A percentile compares a stretch with the other conserved stretches of the same genome.
Evolutionary conservation across 2,329 filamentous ascomycete genomes (phyloP).

Genomic region (Hypoxylon sp.): DNA sequence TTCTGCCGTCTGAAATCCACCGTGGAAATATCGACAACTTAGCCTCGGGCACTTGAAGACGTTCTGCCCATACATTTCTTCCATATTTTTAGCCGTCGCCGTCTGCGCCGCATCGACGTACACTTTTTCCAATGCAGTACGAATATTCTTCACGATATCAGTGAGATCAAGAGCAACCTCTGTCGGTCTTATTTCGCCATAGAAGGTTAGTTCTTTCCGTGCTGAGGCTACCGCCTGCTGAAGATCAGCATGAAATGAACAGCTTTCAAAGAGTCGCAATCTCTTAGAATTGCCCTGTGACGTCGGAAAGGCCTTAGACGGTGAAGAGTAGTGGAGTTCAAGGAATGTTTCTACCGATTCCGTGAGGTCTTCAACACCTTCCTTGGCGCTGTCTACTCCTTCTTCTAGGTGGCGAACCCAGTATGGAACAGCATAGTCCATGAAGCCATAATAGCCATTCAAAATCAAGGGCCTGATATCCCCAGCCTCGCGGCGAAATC

Average conservation of each 20-base stretch:
- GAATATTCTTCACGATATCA: neutral
- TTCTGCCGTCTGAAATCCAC: constrained; percentile 52
- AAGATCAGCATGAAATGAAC: neutral
- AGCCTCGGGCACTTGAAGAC: constrained; percentile 54
- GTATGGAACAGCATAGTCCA: constrained; percentile 26
- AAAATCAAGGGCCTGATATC: neutral
- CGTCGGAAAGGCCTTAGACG: constrained; percentile 2
- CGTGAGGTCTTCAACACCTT: neutral
- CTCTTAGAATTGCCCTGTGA: constrained; percentile 8
- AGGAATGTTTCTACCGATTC: constrained; percentile 16
- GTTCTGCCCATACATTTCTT: constrained; percentile 51
- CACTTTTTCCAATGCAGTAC: constrained; percentile 16
- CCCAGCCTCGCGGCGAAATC: constrained; percentile 1
- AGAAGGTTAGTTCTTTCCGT: constrained; percentile 5
- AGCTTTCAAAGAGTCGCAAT: constrained; percentile 4
- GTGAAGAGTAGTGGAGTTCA: constrained; percentile 8
- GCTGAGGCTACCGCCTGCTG: constrained; percentile 3
- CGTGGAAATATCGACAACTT: constrained; percentile 56
- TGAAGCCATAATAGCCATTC: constrained; percentile 19
- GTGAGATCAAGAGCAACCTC: constrained; percentile 9
- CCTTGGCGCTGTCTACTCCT: neutral
- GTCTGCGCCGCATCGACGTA: constrained; percentile 3
- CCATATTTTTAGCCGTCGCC: constrained; percentile 38
- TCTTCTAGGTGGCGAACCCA: constrained; percentile 23
- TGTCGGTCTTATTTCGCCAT: constrained; percentile 2